Conservation (phyloP, 108 stramenopile species). For the Nitzschia putrida region DNA sequence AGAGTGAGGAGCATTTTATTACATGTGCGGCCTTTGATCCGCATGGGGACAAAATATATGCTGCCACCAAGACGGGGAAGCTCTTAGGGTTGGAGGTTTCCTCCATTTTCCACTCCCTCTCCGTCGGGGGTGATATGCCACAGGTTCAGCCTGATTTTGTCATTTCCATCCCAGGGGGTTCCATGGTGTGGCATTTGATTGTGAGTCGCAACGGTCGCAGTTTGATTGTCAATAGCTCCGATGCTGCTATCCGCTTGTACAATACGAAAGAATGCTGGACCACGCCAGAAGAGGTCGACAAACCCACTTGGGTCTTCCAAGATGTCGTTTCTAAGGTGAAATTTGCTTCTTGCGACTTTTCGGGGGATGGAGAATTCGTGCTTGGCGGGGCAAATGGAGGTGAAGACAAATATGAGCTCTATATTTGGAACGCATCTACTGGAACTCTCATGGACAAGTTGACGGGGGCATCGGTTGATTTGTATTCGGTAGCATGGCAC, state of each 20-base stretch:
- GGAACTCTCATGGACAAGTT: slow-evolving; percentile 78
- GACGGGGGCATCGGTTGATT: slow-evolving; percentile 57
- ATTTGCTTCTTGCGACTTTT: slow-evolving; percentile 73
- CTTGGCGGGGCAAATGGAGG: slow-evolving; percentile 71
- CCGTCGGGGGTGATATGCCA: slow-evolving; percentile 11
- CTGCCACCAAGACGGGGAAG: slow-evolving; percentile 61
- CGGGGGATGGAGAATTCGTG: slow-evolving; percentile 77
- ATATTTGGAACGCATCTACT: slow-evolving; percentile 74
- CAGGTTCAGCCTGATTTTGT: slow-evolving; percentile 33
- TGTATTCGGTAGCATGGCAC: slow-evolving; percentile 75
- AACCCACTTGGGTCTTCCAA: slow-evolving; percentile 66
- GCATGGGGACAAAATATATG: slow-evolving; percentile 62
- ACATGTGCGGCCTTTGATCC: slow-evolving; percentile 66
- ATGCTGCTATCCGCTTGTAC: slow-evolving; percentile 74
- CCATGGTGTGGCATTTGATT: slow-evolving; percentile 56
- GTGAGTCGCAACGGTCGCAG: slow-evolving; percentile 66
- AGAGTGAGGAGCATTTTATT: slow-evolving; percentile 33
- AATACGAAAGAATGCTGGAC: slow-evolving; percentile 54
- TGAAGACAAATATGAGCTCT: slow-evolving; percentile 60
- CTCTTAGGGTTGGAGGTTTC: slow-evolving; percentile 57
- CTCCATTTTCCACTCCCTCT: slow-evolving; percentile 7
- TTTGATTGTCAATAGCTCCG: slow-evolving; percentile 66
- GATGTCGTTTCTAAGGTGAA: slow-evolving; percentile 69
- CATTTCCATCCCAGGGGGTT: slow-evolving; percentile 59
- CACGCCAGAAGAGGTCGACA: slow-evolving; percentile 29